Conservation (phyloP, 306 rosid species). For the Casuarina glauca region DNA sequence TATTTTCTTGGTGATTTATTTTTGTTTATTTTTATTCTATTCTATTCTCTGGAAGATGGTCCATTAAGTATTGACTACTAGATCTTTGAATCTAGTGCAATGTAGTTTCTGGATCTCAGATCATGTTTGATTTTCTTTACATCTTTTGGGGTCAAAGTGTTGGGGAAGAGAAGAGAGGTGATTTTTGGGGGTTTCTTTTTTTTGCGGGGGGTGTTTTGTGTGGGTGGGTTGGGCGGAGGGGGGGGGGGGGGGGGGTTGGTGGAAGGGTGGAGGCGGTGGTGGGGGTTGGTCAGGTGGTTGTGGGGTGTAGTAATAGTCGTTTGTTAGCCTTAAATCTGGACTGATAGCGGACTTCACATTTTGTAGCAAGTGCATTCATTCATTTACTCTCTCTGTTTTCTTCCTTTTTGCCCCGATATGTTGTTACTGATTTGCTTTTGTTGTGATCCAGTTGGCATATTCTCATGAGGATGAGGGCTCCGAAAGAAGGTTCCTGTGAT, state of each 20-base stretch:
- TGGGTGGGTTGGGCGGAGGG: not conserved
- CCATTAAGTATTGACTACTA: not conserved
- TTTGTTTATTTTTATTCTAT: not conserved
- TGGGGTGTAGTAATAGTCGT: not conserved
- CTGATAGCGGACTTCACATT: not conserved
- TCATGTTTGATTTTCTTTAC: not conserved
- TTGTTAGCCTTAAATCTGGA: not conserved
- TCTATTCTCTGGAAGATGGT: not conserved
- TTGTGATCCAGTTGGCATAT: constrained; percentile 78
- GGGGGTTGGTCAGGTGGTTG: not conserved
- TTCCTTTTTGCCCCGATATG: constrained; percentile 4
- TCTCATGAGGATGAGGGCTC: constrained; percentile 88
- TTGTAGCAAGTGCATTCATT: not conserved
- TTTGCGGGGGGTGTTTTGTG: no score
- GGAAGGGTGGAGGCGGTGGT: not conserved
- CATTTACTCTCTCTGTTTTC: constrained; percentile 9
- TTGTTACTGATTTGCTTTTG: constrained; percentile 28
- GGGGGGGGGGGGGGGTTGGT: not conserved
- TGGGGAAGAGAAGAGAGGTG: no score
- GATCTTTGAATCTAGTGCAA: not conserved
- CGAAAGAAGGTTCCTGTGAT: constrained; percentile 72
- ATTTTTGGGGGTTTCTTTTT: no score
- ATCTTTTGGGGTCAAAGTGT: not conserved
- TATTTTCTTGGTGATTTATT: constrained; percentile 10
- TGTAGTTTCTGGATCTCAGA: not conserved